phyloP scores from a whole-genome alignment of 148 eudicot genomes.

The Heliosperma pusillum region DNA sequence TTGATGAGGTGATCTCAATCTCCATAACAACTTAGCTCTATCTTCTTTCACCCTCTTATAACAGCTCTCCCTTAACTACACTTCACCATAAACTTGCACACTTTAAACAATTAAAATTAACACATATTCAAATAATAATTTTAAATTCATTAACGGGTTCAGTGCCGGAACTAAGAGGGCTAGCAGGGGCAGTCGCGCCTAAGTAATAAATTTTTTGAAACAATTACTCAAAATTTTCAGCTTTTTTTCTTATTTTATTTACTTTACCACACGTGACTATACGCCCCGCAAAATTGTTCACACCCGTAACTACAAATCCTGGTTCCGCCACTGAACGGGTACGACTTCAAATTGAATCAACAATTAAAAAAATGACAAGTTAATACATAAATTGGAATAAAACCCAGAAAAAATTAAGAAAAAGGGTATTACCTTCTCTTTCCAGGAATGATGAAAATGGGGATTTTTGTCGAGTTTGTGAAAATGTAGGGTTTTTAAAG shows the following conservation, averaged over 20 bases:
- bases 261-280: too few species aligned
- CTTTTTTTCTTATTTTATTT: too few species aligned
- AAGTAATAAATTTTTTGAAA: not conserved
- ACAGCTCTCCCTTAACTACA: conserved; percentile 77
- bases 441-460: conserved; percentile 47
- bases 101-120: too few species aligned
- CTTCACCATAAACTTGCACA: conserved; percentile 17
- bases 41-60: conserved; percentile 71
- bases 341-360: not conserved
- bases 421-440: conserved; percentile 43
- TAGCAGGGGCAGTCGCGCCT: too few species aligned
- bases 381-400: not conserved
- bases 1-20: conserved; percentile 43
- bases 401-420: conserved; percentile 6
- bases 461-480: conserved; percentile 34
- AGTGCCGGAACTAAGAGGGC: conserved; percentile 14
- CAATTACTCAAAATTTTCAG: too few species aligned
- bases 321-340: not conserved
- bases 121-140: too few species aligned
- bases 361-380: not conserved
- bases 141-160: too few species aligned
- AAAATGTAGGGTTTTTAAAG: conserved; percentile 40
- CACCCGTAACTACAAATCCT: too few species aligned
- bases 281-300: too few species aligned
- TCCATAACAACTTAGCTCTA: conserved; percentile 66